Percentiles rank a stretch among this genome's conserved stretches.
phyloP scores from a whole-genome alignment of 345 rosid species.

The Salix koriyanagi region DNA sequence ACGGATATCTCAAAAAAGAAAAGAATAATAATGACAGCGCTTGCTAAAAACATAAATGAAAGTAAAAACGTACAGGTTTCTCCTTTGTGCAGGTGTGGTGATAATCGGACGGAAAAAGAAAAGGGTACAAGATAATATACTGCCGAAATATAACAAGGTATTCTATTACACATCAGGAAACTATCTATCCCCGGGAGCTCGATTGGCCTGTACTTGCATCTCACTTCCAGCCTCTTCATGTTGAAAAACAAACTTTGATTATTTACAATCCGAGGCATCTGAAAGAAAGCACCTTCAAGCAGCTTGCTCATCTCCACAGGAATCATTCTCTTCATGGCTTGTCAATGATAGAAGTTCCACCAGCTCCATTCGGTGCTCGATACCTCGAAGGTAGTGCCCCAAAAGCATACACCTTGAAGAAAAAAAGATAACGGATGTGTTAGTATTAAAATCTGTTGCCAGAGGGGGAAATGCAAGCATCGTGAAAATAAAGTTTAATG shows the following conservation, averaged over 20 bases:
- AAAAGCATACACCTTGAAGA: conserved; percentile 76
- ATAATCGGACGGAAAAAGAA: neutral
- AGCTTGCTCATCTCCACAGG: conserved; percentile 29
- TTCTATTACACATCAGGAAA: conserved; percentile 21
- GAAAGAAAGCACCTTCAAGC: conserved; percentile 21
- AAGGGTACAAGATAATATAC: neutral
- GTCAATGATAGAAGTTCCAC: conserved; percentile 63
- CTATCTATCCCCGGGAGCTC: conserved; percentile 14
- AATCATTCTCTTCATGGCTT: conserved; percentile 36
- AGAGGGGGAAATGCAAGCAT: neutral
- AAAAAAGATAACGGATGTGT: neutral
- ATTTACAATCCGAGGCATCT: conserved; percentile 28
- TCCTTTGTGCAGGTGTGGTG: neutral
- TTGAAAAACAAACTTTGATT: conserved; percentile 4
- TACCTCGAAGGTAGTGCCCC: conserved; percentile 90
- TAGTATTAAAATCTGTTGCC: neutral
- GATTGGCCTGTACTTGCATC: conserved; percentile 4
- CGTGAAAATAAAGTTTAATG: neutral
- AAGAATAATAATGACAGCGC: neutral
- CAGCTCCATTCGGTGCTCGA: conserved; percentile 81
- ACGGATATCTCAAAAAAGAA: neutral
- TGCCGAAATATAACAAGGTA: neutral
- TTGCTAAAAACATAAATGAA: neutral
- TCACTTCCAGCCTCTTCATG: conserved; percentile 19
- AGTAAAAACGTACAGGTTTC: neutral